Conservation (phyloP, 1,284 basidiomycete species). For the Fomitopsis schrenkii region DNA sequence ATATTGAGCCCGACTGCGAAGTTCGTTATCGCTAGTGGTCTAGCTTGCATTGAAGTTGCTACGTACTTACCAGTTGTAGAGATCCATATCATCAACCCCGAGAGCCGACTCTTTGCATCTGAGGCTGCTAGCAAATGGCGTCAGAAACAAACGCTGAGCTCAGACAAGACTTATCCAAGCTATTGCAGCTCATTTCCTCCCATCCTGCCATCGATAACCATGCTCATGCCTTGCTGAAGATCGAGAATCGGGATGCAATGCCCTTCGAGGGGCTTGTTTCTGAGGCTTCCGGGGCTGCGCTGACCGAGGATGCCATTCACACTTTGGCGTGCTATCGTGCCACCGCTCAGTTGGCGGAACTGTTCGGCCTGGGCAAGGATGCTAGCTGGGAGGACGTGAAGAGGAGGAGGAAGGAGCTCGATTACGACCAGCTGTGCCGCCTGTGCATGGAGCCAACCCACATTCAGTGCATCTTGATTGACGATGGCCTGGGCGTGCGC, state of each 20-base stretch:
- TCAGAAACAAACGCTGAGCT: background rate
- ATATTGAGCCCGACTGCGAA: no score
- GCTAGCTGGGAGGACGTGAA: constrained; percentile 59
- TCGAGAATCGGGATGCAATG: constrained; percentile 38
- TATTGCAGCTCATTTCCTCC: constrained; percentile 14
- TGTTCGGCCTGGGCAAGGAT: constrained; percentile 39
- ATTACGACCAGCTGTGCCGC: constrained; percentile 55
- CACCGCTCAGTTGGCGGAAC: constrained; percentile 44
- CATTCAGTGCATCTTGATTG: constrained; percentile 64
- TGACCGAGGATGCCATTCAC: constrained; percentile 45
- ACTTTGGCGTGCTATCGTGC: constrained; percentile 60
- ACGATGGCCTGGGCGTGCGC: constrained; percentile 57
- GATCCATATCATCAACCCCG: no score
- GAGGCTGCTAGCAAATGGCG: no score
- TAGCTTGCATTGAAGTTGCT: no score
- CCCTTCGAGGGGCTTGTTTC: constrained; percentile 62
- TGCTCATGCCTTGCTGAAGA: constrained; percentile 63
- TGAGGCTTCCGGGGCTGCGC: constrained; percentile 53
- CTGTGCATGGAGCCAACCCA: constrained; percentile 46
- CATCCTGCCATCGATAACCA: constrained; percentile 70
- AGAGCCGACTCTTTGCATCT: no score
- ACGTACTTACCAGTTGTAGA: no score
- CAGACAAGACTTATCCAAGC: constrained; percentile 14
- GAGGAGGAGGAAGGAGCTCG: constrained; percentile 32
- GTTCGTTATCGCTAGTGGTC: no score